phyloP scores from a whole-genome alignment of 2,329 filamentous ascomycete species.

The Scedosporium aurantiacum region DNA sequence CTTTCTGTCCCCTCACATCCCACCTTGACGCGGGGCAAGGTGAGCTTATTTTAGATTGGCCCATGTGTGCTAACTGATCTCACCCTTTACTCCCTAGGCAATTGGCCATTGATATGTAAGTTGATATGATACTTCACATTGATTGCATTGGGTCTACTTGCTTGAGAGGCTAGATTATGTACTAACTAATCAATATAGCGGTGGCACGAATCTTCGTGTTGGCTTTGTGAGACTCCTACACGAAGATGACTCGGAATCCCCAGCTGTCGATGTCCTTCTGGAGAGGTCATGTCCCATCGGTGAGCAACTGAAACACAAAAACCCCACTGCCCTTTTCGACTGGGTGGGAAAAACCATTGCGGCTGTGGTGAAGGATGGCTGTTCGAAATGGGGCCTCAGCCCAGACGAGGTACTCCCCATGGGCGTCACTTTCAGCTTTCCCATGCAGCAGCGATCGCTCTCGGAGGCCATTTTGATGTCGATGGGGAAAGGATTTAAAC shows the following conservation, averaged over 20 bases:
- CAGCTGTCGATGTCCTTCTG: conserved; percentile 44
- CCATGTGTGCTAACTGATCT: conserved; percentile 2
- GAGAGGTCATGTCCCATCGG: conserved; percentile 67
- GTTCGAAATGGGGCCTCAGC: conserved; percentile 29
- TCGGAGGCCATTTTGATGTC: conserved; percentile 52
- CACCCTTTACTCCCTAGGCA: conserved; percentile 28
- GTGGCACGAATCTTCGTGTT: conserved; percentile 58
- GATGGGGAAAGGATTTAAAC: conserved; percentile 62
- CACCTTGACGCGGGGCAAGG: background rate
- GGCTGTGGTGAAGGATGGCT: conserved; percentile 53
- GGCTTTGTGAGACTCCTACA: conserved; percentile 51
- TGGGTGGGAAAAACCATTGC: conserved; percentile 75
- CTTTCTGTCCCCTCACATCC: background rate
- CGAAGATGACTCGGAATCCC: conserved; percentile 11
- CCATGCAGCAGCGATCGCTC: conserved; percentile 53
- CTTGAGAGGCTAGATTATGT: conserved; percentile 12
- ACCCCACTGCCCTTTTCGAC: conserved; percentile 63
- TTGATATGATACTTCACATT: conserved; percentile 7
- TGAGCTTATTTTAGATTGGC: background rate
- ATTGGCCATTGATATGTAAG: conserved; percentile 56
- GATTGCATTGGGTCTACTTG: background rate
- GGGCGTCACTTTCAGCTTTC: conserved; percentile 61
- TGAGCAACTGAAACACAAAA: conserved; percentile 61
- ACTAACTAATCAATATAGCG: conserved; percentile 30
- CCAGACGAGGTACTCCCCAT: conserved; percentile 41